phyloP scores from a whole-genome alignment of 148 eudicot genomes.

The Nepenthes mirabilis region DNA sequence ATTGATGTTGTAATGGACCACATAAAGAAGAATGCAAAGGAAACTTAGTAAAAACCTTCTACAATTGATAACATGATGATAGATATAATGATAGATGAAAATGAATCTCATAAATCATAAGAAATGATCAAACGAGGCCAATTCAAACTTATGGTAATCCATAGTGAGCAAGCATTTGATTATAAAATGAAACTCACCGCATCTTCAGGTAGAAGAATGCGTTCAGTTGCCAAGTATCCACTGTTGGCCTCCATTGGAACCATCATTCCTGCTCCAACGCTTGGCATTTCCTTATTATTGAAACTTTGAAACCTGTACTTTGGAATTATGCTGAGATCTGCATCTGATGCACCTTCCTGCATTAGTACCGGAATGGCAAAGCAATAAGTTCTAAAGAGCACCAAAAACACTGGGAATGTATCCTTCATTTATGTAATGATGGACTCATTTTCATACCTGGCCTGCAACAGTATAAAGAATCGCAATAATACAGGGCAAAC shows the following conservation, averaged over 20 bases:
- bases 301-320: conserved; percentile 54
- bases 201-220: conserved; percentile 75
- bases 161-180: too few species aligned
- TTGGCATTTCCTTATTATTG: conserved; percentile 26
- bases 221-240: conserved; percentile 56
- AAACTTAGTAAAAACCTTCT: too few species aligned
- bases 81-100: too few species aligned
- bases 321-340: conserved; percentile 67
- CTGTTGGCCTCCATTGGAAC: conserved; percentile 58
- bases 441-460: conserved; percentile 39
- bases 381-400: background rate
- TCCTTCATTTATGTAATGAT: background rate
- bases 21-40: too few species aligned
- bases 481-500: conserved; percentile 96
- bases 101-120: too few species aligned
- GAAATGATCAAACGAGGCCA: too few species aligned
- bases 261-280: conserved; percentile 78
- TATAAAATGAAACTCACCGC: conserved; percentile 50
- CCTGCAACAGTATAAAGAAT: conserved; percentile 87
- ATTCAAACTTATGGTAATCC: too few species aligned
- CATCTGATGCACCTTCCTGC: conserved; percentile 98
- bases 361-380: conserved; percentile 7
- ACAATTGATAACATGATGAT: too few species aligned
- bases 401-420: background rate
- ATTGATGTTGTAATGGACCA: too few species aligned